Percentiles rank a stretch among this genome's conserved stretches.
Conservation (phyloP, 352 stramenopile genomes). For the Pythium pyrilobum region DNA sequence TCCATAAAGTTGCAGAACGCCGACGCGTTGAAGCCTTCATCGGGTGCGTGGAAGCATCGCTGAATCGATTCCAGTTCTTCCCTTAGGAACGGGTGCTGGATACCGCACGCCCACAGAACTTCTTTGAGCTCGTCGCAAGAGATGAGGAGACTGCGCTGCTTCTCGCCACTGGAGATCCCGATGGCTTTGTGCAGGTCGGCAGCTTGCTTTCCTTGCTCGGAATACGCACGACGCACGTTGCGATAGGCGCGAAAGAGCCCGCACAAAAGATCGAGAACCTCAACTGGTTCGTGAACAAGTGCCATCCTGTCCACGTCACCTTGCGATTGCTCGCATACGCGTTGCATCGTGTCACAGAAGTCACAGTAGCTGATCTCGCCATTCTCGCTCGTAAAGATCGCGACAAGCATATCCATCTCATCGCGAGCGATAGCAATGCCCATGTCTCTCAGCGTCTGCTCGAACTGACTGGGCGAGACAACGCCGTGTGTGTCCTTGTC, state of each 20-base stretch:
- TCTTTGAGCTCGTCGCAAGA: constrained; percentile 65
- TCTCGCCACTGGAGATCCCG: constrained; percentile 30
- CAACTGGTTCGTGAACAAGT: constrained; percentile 24
- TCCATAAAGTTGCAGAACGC: constrained; percentile 54
- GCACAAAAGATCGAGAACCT: constrained; percentile 49
- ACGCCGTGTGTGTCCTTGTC: constrained; percentile 64
- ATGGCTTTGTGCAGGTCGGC: constrained; percentile 51
- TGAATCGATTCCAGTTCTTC: constrained; percentile 63
- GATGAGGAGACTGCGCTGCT: constrained; percentile 31
- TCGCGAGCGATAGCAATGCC: constrained; percentile 32
- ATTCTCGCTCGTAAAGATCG: constrained; percentile 35
- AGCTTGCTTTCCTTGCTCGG: constrained; percentile 19
- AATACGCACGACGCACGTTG: constrained; percentile 16
- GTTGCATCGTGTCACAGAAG: constrained; percentile 55
- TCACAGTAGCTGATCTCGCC: constrained; percentile 35
- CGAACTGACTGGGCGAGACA: constrained; percentile 38
- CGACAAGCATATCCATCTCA: constrained; percentile 37
- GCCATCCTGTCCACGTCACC: constrained; percentile 19
- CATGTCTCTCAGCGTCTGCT: constrained; percentile 60
- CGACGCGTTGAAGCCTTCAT: constrained; percentile 39
- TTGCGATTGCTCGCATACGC: constrained; percentile 30
- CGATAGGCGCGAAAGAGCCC: constrained; percentile 39
- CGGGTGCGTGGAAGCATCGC: constrained; percentile 39
- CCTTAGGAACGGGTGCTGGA: constrained; percentile 60
- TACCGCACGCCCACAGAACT: constrained; percentile 52